Evolutionary conservation across 2,329 filamentous ascomycete genomes (phyloP), one percentile per base, ranked within the genome.

Genomic region (Colletotrichum camelliae): DNA sequence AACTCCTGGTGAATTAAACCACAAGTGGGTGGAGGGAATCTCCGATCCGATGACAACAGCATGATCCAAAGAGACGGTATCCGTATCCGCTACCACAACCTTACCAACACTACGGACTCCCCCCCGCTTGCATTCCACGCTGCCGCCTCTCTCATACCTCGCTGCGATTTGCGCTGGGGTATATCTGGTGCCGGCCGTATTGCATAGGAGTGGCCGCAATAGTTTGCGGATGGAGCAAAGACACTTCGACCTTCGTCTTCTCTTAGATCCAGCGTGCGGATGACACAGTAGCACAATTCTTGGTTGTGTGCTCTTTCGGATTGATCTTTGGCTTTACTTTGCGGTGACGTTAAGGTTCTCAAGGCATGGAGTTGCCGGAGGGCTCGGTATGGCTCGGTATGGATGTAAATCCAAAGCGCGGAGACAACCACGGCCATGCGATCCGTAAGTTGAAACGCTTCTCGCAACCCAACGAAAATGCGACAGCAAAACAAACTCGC

Each of bases 361-460:
- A 33, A 66, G 62, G n/a, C 29, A 21, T 65, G n/a, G 67, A 24
- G 48, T 48, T 71, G 27, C 72, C 72, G 72, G 72, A 71, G 57
- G 67, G 48, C 67, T 70, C 67, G 72, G 72, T 13, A 57, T 58
- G 67, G 24, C 58, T 43, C 37, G 72, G 67, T 18, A 57, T 58
- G 67, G 24, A 48, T 24, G 12, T 18, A 27, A 43, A 27, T 39
- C 58, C 72, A 58, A 60, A 70, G 72, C 72, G 67, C 67, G 61
- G 65, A 58, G 7, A 31, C 24, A 60, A 35, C 13, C 24, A 57
- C 33, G 60, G 67, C 27, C 58, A 62, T 33, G 24, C 39, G 60
- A n/a, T n/a, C 15, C 55, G 43, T 16, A 5, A 10, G 29, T 65
- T 71, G 72, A 74, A 71, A 74, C 72, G 58, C 31, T 57, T 39